Evolutionary conservation across 345 rosid species (phyloP).

Genomic region (Kandelia obovata): DNA sequence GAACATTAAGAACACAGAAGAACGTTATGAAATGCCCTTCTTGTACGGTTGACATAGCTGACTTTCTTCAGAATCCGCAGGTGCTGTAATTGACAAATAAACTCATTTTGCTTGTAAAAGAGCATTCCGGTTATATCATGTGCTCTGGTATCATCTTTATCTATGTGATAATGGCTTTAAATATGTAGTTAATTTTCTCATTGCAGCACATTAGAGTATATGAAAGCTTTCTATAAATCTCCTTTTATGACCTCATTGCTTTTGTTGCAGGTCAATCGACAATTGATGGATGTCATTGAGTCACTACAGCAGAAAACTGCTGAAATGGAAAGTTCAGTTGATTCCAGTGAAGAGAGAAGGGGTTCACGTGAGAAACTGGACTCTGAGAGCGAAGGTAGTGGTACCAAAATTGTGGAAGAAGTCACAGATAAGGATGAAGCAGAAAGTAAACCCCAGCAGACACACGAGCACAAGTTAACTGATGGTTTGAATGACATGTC

Average conservation of each 20-base stretch:
- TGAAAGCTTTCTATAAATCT: neutral
- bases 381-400: neutral
- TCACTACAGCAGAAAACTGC: slow-evolving; percentile 29
- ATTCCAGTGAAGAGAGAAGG: slow-evolving; percentile 13
- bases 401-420: neutral
- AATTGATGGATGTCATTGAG: slow-evolving; percentile 55
- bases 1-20: slow-evolving; percentile 51
- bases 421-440: neutral
- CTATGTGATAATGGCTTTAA: neutral
- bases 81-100: slow-evolving; percentile 23
- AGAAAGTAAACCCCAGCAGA: slow-evolving; percentile 1
- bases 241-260: neutral
- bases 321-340: neutral
- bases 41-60: slow-evolving; percentile 54
- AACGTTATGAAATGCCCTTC: slow-evolving; percentile 60
- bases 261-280: slow-evolving; percentile 61
- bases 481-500: neutral
- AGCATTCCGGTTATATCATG: neutral
- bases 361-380: slow-evolving; percentile 1
- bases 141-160: neutral
- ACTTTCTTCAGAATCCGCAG: slow-evolving; percentile 54
- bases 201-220: neutral
- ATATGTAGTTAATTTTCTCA: neutral
- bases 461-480: neutral
- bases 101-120: neutral